phyloP scores from a whole-genome alignment of 2,329 filamentous ascomycete species.

The Diaporthe sp. region DNA sequence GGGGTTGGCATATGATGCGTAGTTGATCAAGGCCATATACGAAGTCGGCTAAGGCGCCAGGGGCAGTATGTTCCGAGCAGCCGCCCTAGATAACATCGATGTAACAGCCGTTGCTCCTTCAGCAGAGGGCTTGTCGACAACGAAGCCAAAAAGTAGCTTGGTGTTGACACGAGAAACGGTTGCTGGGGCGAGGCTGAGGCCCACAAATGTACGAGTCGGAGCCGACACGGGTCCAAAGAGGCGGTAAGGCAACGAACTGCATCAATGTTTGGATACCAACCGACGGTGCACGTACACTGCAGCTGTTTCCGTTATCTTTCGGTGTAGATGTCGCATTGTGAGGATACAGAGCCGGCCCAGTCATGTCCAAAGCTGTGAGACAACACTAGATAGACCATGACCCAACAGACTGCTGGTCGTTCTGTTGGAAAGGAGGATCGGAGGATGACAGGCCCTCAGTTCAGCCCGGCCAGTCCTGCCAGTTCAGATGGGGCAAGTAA shows the following conservation, averaged over 20 bases:
- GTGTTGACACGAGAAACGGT: constrained; percentile 18
- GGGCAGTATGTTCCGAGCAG: background rate
- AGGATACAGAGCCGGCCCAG: background rate
- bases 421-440: background rate
- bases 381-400: background rate
- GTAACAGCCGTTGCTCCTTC: background rate
- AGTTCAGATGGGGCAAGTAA: background rate
- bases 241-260: constrained; percentile 24
- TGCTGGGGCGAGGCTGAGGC: constrained; percentile 30
- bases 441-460: constrained; percentile 8
- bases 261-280: background rate
- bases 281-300: background rate
- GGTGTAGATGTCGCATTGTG: background rate
- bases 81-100: background rate
- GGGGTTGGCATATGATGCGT: background rate
- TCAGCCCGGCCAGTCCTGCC: background rate
- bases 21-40: background rate
- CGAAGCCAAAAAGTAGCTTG: background rate
- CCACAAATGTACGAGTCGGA: constrained; percentile 34
- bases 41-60: constrained; percentile 5
- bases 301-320: constrained; percentile 32
- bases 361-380: background rate
- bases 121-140: background rate
- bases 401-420: background rate
- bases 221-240: constrained; percentile 35